These are phyloP conservation scores for Boletus sensibilis DNA, from an alignment of 768 basidiomycete genomes.

Conservation along the genomic window DNA sequence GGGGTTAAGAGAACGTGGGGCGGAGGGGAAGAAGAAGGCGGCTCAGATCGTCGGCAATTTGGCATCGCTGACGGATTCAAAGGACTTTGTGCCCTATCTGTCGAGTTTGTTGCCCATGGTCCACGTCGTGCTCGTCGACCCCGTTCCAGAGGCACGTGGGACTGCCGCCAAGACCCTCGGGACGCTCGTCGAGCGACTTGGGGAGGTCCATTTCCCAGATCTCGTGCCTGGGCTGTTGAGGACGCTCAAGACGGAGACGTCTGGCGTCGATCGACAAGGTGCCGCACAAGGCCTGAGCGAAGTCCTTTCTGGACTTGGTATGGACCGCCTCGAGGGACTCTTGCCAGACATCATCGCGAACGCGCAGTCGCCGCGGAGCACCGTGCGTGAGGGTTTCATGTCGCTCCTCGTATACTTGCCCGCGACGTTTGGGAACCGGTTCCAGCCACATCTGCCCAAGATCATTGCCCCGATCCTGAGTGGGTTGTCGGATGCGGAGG, in stretches of 20 bases:
- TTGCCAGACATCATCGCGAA: conserved; percentile 93
- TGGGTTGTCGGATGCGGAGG: conserved; percentile 89
- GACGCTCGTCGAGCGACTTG: conserved; percentile 93
- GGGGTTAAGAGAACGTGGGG: conserved; percentile 86
- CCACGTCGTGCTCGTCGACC: conserved; percentile 90
- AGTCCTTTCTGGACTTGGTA: conserved; percentile 93
- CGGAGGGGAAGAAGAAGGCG: conserved; percentile 93
- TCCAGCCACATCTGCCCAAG: conserved; percentile 93
- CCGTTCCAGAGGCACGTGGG: conserved; percentile 95
- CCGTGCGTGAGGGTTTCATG: conserved; percentile 98
- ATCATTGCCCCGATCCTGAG: conserved; percentile 91
- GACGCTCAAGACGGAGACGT: conserved; percentile 88
- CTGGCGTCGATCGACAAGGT: conserved; percentile 95
- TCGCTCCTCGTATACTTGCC: conserved; percentile 94
- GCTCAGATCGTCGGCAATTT: conserved; percentile 98
- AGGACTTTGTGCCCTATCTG: conserved; percentile 96
- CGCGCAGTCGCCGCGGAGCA: conserved; percentile 84
- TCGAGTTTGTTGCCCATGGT: conserved; percentile 85
- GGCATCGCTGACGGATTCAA: conserved; percentile 82
- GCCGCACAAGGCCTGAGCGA: conserved; percentile 97
- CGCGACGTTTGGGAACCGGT: conserved; percentile 93
- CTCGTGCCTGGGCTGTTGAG: conserved; percentile 86
- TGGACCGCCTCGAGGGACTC: conserved; percentile 92
- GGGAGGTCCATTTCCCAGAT: conserved; percentile 93
- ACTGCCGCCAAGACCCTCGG: conserved; percentile 97